Evolutionary conservation across 2,329 filamentous ascomycete species (phyloP), one percentile per base, ranked within the genome.

Genomic region (Paecilomyces sp.): DNA sequence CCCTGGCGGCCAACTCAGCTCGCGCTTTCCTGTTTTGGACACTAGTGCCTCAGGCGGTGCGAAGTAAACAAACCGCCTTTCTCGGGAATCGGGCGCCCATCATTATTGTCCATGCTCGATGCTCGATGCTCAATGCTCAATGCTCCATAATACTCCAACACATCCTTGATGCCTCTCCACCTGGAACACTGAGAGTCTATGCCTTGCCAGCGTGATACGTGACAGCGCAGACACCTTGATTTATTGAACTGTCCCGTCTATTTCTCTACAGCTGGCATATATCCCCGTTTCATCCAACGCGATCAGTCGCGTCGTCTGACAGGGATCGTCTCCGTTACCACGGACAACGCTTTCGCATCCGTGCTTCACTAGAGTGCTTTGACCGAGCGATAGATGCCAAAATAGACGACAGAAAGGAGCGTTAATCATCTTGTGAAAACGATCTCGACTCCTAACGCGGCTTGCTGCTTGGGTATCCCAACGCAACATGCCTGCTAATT

Each of bases 401-500:
- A 8, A 47, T 47, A 47, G 41, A 47, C 41, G n/a, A 33, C 31
- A 47, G 41, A 47, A 47, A 25, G 22, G 22, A 30, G 51, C 24
- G 28, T 53, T 11, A 12, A 18, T 25, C 24, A 30, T 25, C 51
- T 22, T 3, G 51, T 15, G 13, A 53, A 13, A 6, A 25, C 51
- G 11, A 53, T 25, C 51, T 25, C 28, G 3, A 30, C 24, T 53
- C 2, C n/a, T 12, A n/a, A 12, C 28, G 12, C 51, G 22, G 51
- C n/a, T 30, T 30, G 24, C n/a, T 15, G 51, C 51, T 25, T 47
- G 51, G 51, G 22, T 3, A 13, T 53, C 15, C 22, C 51, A 15
- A 13, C 36, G 8, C 55, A 55, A 36, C 59, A 62, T 61, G 56
- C 22, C 52, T 33, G 53, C 55, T 24, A 24, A 56, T 11, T 59